phyloP scores from a whole-genome alignment of 805 yeast species.

The Ogataea pignaliae region DNA sequence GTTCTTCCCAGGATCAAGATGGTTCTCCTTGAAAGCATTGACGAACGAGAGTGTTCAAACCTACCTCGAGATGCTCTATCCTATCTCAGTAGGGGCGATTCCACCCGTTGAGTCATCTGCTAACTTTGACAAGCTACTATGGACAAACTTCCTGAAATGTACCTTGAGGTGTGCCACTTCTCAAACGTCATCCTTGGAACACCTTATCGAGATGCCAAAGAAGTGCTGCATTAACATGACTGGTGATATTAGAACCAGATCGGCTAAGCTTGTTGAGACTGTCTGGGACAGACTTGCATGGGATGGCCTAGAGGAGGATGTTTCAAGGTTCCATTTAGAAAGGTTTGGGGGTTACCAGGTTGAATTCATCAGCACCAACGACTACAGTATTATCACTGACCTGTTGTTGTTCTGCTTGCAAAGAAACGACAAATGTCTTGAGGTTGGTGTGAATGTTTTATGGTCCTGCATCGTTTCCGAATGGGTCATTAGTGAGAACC shows the following conservation, averaged over 20 bases:
- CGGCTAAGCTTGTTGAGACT: slow-evolving; percentile 49
- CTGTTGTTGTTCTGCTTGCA: slow-evolving; percentile 67
- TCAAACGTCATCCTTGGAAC: slow-evolving; percentile 67
- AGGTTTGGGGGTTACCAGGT: slow-evolving; percentile 70
- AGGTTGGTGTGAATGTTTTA: slow-evolving; percentile 58
- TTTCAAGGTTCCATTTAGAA: slow-evolving; percentile 52
- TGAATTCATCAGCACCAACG: slow-evolving; percentile 50
- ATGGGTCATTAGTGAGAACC: slow-evolving; percentile 50
- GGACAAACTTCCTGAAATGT: slow-evolving; percentile 64
- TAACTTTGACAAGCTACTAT: slow-evolving; percentile 51
- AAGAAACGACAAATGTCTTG: slow-evolving; percentile 54
- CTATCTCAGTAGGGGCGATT: slow-evolving; percentile 43
- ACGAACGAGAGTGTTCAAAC: slow-evolving; percentile 52
- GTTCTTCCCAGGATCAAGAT: slow-evolving; percentile 62
- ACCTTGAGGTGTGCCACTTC: slow-evolving; percentile 56
- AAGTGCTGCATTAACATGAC: slow-evolving; percentile 63
- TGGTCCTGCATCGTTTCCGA: slow-evolving; percentile 74
- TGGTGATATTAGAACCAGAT: slow-evolving; percentile 56
- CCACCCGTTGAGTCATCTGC: slow-evolving; percentile 51
- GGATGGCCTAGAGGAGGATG: slow-evolving; percentile 52
- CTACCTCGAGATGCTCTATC: slow-evolving; percentile 49
- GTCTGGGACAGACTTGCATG: slow-evolving; percentile 77
- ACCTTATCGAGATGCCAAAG: slow-evolving; percentile 66
- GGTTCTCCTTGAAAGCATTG: slow-evolving; percentile 66
- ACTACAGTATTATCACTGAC: slow-evolving; percentile 58